Percentiles rank a stretch among this genome's conserved stretches.
Conservation (phyloP, 176 grass and related monocot species). For the Musa acuminata region DNA sequence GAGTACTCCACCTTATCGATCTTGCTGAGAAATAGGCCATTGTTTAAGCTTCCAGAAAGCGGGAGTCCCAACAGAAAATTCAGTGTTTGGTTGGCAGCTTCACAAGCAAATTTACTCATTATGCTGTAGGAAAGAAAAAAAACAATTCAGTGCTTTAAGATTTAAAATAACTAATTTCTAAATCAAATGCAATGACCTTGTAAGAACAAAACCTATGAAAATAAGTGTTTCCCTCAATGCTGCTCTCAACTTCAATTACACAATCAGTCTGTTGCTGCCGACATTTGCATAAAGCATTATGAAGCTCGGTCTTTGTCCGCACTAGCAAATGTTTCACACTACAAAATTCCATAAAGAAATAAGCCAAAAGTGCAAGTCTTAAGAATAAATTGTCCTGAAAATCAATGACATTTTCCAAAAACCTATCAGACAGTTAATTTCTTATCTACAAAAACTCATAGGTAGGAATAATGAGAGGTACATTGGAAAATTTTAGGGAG, state of each 20-base stretch:
- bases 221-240: slow-evolving; percentile 56
- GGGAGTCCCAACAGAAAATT: slow-evolving; percentile 36
- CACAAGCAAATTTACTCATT: slow-evolving; percentile 37
- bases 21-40: slow-evolving; percentile 27
- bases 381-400: background rate
- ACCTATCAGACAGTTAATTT: background rate
- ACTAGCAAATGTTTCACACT: slow-evolving; percentile 79
- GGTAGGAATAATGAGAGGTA: too few species aligned
- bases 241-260: slow-evolving; percentile 69
- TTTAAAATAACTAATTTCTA: slow-evolving; percentile 7
- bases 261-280: slow-evolving; percentile 44
- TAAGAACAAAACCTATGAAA: slow-evolving; percentile 59
- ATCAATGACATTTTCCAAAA: background rate
- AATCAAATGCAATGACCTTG: background rate
- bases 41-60: slow-evolving; percentile 25
- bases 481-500: too few species aligned
- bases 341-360: slow-evolving; percentile 16
- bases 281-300: slow-evolving; percentile 53
- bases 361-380: slow-evolving; percentile 9
- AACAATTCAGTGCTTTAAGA: slow-evolving; percentile 19
- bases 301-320: slow-evolving; percentile 73
- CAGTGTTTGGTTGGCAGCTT: slow-evolving; percentile 45
- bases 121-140: slow-evolving; percentile 35
- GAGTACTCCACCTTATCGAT: slow-evolving; percentile 60
- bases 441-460: background rate